Evolutionary conservation across 2,329 filamentous ascomycete genomes (phyloP), one percentile per base, ranked within the genome.

Genomic region (Aspergillus intermedius): DNA sequence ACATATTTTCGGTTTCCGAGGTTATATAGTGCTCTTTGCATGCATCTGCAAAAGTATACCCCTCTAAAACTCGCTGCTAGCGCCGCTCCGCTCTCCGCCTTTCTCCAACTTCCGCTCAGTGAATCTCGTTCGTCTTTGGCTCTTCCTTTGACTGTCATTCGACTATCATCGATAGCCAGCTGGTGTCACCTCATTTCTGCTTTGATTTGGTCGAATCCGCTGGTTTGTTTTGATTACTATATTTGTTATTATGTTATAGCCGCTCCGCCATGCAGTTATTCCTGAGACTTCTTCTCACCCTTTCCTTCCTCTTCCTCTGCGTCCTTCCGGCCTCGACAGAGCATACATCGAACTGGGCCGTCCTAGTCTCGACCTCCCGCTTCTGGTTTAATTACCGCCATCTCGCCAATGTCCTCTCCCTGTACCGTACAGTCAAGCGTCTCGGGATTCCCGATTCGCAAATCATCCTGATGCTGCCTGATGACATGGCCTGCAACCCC

Each of bases 321-420:
- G 35, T 49, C 17, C 28, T 49, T 28, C 41, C 49, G 32, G 61
- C 51, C 3, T 51, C 51, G 19, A 61, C 68, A 8, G 69, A 71
- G 48, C 93, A 98, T 73, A 98, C 93, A 13, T 96, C 89, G 66
- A 98, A 98, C 73, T 98, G 93, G 93, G 93, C 93, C 8, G 93
- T 98, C 53, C 84, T 98, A n/a, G 93, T 98, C 50, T 93, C 88
- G 56, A 98, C 93, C 5, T 98, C 93, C 46, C 87, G 93, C 47
- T 98, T 98, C 78, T 98, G 93, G 93, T 98, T 98, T 83, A 98
- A 98, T 75, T 98, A 98, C 73, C 87, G 93, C 49, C 93, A 98
- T 70, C 85, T 98, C 46, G 91, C 93, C 69, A 98, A 98, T 74
- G 93, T 95, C 15, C 83, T 98, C 52, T 96, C 91, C 51, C 84